Base-by-base conservation (phyloP, 2,329 filamentous ascomycete species). In the Aspergillus flavus region DNA sequence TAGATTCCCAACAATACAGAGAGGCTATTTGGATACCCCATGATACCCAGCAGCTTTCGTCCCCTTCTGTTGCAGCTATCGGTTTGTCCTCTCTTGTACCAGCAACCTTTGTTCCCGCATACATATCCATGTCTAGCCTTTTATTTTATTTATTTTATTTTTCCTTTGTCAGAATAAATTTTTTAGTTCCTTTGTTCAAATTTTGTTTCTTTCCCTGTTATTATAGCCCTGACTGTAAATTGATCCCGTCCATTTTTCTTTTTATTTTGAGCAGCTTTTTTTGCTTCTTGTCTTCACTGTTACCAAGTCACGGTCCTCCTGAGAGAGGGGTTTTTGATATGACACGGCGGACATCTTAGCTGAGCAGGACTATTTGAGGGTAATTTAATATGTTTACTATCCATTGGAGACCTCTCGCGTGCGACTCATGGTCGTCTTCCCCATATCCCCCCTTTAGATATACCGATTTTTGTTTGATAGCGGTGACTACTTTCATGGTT, bases 41-140 rank as follows among this genome's bases (percentile, higher is more conserved):
- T 77, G 75, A 78, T 78, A 78, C 75, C 75, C 76, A 66, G 68
- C 70, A 77, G 72, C 73, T 73, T 75, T 73, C 69, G 65, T 67
- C 69, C 64, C 64, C 64, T 69, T 68, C 67, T 68, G 67, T 73
- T 75, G 73, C 71, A 75, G 71, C 73, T 68, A 76, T 75, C 73
- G 67, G 72, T 71, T 72, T 71, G 66, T 75, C 71, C 68, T 73
- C 71, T 66, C 64, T 69, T 72, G 68, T 65, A 67, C 65, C 68
- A 67, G 63, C 66, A 58, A 60, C 63, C 60, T 59, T 70, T 65
- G 64, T 69, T 67, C 65, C 61, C 67, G 68, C 70, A 71, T 73
- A 68, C 66, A 69, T 75, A 74, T 72, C 70, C 69, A 71, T 73
- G 69, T 73, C 69, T 75, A 75, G 73, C 73, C 74, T 75, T 28